phyloP scores from a whole-genome alignment of 2,329 filamentous ascomycete species.

The Neophaeococcomyces mojaviensis region DNA sequence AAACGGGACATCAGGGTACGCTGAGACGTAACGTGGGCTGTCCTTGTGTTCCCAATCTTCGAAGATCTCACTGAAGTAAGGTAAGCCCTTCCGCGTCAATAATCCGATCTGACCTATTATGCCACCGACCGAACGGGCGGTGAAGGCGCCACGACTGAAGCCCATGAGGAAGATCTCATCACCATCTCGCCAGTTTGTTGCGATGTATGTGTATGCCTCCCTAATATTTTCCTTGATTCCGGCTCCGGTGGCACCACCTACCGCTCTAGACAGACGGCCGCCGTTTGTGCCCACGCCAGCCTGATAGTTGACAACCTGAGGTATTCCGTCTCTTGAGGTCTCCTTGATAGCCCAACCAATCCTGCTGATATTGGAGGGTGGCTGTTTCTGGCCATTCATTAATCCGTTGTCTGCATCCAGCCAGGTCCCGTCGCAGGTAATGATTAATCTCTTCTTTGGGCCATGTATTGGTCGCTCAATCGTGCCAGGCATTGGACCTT shows the following conservation, averaged over 20 bases:
- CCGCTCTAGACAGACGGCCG: slow-evolving; percentile 12
- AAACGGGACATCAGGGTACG: slow-evolving; percentile 25
- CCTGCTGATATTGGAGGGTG: slow-evolving; percentile 34
- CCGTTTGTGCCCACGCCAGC: slow-evolving; percentile 32
- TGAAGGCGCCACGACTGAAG: slow-evolving; percentile 33
- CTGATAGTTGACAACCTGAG: slow-evolving; percentile 37
- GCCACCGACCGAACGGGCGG: slow-evolving; percentile 30
- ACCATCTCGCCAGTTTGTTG: slow-evolving; percentile 29
- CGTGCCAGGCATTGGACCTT: slow-evolving; percentile 22
- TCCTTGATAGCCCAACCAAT: slow-evolving; percentile 30
- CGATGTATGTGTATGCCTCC: slow-evolving; percentile 27
- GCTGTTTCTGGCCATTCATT: slow-evolving; percentile 23
- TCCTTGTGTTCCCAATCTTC: slow-evolving; percentile 26
- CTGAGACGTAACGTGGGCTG: slow-evolving; percentile 23
- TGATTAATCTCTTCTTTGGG: slow-evolving; percentile 28
- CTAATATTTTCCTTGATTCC: slow-evolving; percentile 24
- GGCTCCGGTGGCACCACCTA: slow-evolving; percentile 20
- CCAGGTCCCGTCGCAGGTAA: slow-evolving; percentile 33
- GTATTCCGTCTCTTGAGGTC: slow-evolving; percentile 27
- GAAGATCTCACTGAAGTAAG: slow-evolving; percentile 26
- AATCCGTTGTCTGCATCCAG: slow-evolving; percentile 26
- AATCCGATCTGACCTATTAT: slow-evolving; percentile 30
- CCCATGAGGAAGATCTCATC: slow-evolving; percentile 33
- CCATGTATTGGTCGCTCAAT: slow-evolving; percentile 15
- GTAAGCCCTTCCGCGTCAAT: slow-evolving; percentile 25